Base-by-base conservation (phyloP, 1,284 basidiomycete species). In the Kalmanozyma brasiliensis region DNA sequence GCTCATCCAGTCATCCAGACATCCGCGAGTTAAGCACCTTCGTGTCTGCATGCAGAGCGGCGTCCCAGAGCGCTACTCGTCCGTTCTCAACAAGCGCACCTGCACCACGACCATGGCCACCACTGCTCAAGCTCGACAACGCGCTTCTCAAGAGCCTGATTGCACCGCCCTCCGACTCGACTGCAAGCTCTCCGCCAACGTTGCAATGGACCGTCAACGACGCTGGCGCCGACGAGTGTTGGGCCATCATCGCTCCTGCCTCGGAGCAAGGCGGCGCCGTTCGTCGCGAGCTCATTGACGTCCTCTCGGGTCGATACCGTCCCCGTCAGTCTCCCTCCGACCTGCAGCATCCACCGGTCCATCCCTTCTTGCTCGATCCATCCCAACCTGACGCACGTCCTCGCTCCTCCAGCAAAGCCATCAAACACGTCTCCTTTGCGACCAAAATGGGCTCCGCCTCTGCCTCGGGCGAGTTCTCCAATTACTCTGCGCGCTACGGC, bases 401-500 rank as follows among this genome's bases (percentile, higher is more conserved):
- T 3, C 48, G 37, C 1, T 30, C 56, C 0, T 45, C 65, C 1
- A 40, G 35, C 0, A 37, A 45, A 1, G 46, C 66, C 10, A 74
- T 79, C 36, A 65, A 65, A 11, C 69, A 73, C 44, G 77, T 79
- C 36, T 66, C 74, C 10, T 79, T 79, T 29, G 63, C 61, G 1
- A 73, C 71, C 13, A 62, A 67, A 20, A 57, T 59, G 34, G 61
- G 62, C 20, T 33, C 55, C 5, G 20, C 42, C 10, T 36, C 44
- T 2, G 9, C 53, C 4, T 63, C 49, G 6, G 63, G 66, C 34
- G 72, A 73, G 2, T 82, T 80, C 40, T 64, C 72, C 33, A 76
- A 82, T 66, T 82, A 72, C 41, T 46, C 69, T 7, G 70, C 72
- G 0, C 46, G 80, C 3, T 82, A 82, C 51, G 80, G 80, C 7